These are phyloP conservation scores for Fusarium anguioides DNA, from an alignment of 2,329 filamentous ascomycete genomes.

Conservation along the genomic window DNA sequence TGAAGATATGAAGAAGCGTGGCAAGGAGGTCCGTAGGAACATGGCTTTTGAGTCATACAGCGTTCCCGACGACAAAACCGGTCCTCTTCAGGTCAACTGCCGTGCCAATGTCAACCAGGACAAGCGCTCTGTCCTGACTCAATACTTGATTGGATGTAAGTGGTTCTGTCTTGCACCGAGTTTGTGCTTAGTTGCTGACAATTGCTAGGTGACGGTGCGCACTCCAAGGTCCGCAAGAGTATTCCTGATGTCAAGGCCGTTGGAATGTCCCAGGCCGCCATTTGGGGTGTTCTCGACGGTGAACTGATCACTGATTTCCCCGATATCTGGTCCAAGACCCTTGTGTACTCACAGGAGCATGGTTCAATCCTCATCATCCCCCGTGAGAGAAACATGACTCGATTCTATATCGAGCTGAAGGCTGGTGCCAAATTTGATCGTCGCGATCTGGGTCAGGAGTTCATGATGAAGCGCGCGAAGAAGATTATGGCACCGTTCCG, in stretches of 20 bases:
- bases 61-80: slow-evolving; percentile 56
- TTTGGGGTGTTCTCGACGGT: slow-evolving; percentile 79
- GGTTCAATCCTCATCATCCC: slow-evolving; percentile 81
- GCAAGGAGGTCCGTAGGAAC: slow-evolving; percentile 71
- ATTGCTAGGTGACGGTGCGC: slow-evolving; percentile 71
- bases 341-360: slow-evolving; percentile 73
- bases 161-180: not conserved
- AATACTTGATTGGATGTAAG: slow-evolving; percentile 75
- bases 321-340: slow-evolving; percentile 79
- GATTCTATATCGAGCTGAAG: slow-evolving; percentile 70
- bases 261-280: slow-evolving; percentile 62
- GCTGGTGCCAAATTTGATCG: slow-evolving; percentile 55
- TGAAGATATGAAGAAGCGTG: slow-evolving; percentile 73
- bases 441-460: slow-evolving; percentile 65
- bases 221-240: slow-evolving; percentile 74
- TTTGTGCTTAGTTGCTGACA: slow-evolving; percentile 13
- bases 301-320: slow-evolving; percentile 78
- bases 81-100: slow-evolving; percentile 63
- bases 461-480: slow-evolving; percentile 75
- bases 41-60: slow-evolving; percentile 70
- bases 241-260: slow-evolving; percentile 69
- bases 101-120: slow-evolving; percentile 64
- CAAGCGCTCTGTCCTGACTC: slow-evolving; percentile 62
- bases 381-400: slow-evolving; percentile 77
- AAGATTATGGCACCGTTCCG: slow-evolving; percentile 69